Evolutionary conservation across 345 rosid genomes (phyloP).

Genomic region (Gossypium bickii): DNA sequence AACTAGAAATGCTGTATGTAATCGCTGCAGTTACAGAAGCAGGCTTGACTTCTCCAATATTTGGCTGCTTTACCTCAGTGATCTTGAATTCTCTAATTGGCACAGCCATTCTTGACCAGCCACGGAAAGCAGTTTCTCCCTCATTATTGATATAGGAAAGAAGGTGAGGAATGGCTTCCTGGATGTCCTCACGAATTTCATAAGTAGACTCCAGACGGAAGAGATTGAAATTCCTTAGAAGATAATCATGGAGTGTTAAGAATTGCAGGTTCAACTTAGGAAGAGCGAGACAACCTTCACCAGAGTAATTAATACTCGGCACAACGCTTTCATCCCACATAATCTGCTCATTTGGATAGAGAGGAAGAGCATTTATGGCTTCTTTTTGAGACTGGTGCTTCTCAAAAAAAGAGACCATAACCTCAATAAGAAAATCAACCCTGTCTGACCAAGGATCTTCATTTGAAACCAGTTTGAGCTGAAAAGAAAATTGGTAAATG

Average conservation of each 20-base stretch:
- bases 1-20: conserved; percentile 86
- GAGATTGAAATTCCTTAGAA: conserved; percentile 90
- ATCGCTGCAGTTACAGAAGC: conserved; percentile 78
- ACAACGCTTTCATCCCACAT: conserved; percentile 99
- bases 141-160: conserved; percentile 82
- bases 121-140: conserved; percentile 92
- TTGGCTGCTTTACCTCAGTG: conserved; percentile 83
- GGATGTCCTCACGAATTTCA: conserved; percentile 99
- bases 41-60: conserved; percentile 98
- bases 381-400: conserved; percentile 95
- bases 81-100: conserved; percentile 76
- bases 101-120: conserved; percentile 99
- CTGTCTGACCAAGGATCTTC: conserved; percentile 87
- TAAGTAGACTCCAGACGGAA: conserved; percentile 97
- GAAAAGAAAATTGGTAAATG: conserved; percentile 20
- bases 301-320: conserved; percentile 97
- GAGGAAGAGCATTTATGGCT: conserved; percentile 96
- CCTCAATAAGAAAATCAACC: conserved; percentile 85
- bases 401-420: conserved; percentile 87
- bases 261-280: conserved; percentile 97
- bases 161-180: conserved; percentile 95
- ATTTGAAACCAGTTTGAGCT: conserved; percentile 85
- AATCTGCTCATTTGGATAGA: conserved; percentile 97
- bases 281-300: conserved; percentile 98
- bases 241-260: conserved; percentile 94